Evolutionary conservation across 257 asterid genomes (phyloP).

Genomic region (Sherardia arvensis): DNA sequence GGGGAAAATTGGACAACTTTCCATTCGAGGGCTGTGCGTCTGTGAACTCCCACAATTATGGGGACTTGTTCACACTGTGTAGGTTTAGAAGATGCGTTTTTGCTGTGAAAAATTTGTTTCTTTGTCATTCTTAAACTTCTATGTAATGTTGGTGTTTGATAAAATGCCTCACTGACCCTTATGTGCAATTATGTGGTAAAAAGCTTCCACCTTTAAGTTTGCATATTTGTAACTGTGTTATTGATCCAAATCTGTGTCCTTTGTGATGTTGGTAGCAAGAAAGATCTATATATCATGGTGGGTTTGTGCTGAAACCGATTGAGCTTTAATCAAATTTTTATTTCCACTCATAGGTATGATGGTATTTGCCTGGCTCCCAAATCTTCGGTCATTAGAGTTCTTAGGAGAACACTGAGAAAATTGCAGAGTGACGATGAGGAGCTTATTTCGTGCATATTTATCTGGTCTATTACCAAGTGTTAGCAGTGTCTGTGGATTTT

Average conservation of each 20-base stretch:
- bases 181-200: too few species aligned
- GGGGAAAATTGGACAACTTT: not conserved
- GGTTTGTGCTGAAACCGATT: not conserved
- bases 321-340: not conserved
- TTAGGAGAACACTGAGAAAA: slow-evolving; percentile 10
- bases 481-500: slow-evolving; percentile 25
- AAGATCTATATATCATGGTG: not conserved
- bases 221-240: not conserved
- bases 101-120: not conserved
- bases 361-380: not conserved
- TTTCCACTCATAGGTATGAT: not conserved
- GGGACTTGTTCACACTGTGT: not conserved
- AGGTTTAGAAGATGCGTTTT: not conserved
- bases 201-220: too few species aligned
- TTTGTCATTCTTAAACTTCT: not conserved
- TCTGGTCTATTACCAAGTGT: slow-evolving; percentile 34
- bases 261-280: not conserved
- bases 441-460: slow-evolving; percentile 55
- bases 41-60: too few species aligned
- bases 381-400: not conserved
- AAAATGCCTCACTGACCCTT: too few species aligned
- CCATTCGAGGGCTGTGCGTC: too few species aligned
- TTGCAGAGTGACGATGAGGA: slow-evolving; percentile 50
- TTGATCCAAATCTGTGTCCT: not conserved
- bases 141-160: not conserved